phyloP scores from a whole-genome alignment of 176 grass and related monocot genomes.

The Themeda triandra region DNA sequence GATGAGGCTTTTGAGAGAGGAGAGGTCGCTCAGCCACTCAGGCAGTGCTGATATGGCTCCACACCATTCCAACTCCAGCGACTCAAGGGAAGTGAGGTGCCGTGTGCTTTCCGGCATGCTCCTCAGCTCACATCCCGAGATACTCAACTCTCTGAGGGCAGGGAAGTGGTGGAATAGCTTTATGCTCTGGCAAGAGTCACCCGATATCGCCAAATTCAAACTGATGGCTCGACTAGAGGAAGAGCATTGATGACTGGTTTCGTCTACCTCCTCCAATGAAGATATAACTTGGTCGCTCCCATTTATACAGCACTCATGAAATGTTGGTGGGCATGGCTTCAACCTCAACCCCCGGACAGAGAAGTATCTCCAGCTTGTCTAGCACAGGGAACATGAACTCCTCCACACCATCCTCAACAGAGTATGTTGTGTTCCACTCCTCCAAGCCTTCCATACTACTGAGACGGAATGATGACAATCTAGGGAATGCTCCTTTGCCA shows the following conservation, averaged over 20 bases:
- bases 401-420: neutral
- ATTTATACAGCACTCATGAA: rapidly evolving
- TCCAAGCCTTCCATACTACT: neutral
- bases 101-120: neutral
- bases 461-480: neutral
- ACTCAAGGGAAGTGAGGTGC: neutral
- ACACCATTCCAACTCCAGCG: rapidly evolving
- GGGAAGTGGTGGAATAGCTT: neutral
- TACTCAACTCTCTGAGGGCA: neutral
- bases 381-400: conserved; percentile 6
- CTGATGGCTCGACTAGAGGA: neutral
- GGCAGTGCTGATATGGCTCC: neutral
- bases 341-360: neutral
- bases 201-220: neutral
- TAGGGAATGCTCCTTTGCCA: neutral
- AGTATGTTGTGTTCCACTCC: neutral
- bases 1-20: neutral
- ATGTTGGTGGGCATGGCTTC: neutral
- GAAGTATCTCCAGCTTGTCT: rapidly evolving
- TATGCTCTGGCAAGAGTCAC: neutral
- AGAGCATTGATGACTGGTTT: neutral
- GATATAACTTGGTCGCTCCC: neutral
- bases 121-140: neutral
- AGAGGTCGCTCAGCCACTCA: neutral
- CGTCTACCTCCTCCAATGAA: neutral